phyloP scores from a whole-genome alignment of 31 red algal species.

The Asparagopsis taxiformis region DNA sequence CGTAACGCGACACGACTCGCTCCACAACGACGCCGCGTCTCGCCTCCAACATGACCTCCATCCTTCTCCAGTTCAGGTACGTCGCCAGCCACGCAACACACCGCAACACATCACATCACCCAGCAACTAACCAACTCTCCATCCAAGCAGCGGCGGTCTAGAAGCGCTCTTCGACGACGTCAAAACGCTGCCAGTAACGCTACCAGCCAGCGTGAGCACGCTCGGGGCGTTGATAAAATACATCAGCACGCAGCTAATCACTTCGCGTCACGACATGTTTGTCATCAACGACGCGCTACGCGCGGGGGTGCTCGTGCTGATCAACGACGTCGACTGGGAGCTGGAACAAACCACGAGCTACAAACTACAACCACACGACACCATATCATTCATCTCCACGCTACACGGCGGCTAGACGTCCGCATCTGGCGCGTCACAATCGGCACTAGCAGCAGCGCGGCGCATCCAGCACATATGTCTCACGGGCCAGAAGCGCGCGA shows the following conservation, averaged over 20 bases:
- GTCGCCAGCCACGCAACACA: background rate
- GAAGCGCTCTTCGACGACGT: constrained; percentile 71
- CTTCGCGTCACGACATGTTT: constrained; percentile 89
- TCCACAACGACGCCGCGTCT: too few species aligned
- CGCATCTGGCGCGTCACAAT: too few species aligned
- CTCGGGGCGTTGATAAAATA: constrained; percentile 70
- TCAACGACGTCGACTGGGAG: constrained; percentile 99
- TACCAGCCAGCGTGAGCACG: constrained; percentile 22
- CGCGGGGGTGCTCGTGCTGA: constrained; percentile 92
- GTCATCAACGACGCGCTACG: constrained; percentile 52
- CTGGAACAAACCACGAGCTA: constrained; percentile 71
- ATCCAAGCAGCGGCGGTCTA: constrained; percentile 68
- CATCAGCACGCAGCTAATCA: constrained; percentile 60
- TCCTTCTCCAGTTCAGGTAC: background rate
- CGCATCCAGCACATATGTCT: constrained; percentile 6
- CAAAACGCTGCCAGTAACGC: constrained; percentile 60
- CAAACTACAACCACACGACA: constrained; percentile 47
- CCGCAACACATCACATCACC: background rate
- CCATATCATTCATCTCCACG: constrained; percentile 95
- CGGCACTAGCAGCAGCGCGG: background rate
- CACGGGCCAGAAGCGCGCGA: constrained; percentile 65
- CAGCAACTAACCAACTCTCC: background rate
- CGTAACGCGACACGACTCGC: too few species aligned
- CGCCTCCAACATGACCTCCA: background rate
- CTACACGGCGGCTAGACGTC: constrained; percentile 90